Conservation (phyloP, 495 filamentous ascomycete species). For the Hyaloscypha variabilis region DNA sequence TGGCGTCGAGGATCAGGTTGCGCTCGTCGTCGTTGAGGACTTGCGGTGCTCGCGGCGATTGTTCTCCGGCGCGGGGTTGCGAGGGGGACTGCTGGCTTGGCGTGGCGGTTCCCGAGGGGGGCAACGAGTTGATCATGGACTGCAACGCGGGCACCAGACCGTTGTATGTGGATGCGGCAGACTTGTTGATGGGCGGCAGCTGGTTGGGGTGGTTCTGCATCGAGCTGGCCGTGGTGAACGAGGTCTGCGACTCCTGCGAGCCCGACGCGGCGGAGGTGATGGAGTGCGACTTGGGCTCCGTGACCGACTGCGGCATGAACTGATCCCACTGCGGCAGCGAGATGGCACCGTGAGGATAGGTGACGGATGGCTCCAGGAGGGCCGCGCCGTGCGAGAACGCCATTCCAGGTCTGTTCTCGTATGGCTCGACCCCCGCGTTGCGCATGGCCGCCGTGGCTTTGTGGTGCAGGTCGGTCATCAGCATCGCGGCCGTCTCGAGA, state of each 20-base stretch:
- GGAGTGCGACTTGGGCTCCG: conserved; percentile 69
- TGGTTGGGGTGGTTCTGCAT: conserved; percentile 58
- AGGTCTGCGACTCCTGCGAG: conserved; percentile 67
- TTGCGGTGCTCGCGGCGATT: conserved; percentile 58
- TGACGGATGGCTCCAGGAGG: conserved; percentile 69
- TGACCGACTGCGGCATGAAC: conserved; percentile 65
- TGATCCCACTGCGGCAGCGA: conserved; percentile 88
- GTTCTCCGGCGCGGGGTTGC: conserved; percentile 49
- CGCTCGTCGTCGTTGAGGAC: conserved; percentile 77
- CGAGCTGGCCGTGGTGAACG: conserved; percentile 57
- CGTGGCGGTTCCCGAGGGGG: conserved; percentile 71
- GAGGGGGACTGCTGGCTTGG: conserved; percentile 78
- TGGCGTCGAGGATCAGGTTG: conserved; percentile 80
- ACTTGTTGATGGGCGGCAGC: conserved; percentile 68
- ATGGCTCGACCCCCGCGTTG: conserved; percentile 48
- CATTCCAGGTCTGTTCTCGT: conserved; percentile 72
- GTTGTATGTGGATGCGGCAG: conserved; percentile 59
- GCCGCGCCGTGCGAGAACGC: conserved; percentile 70
- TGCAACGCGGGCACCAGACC: conserved; percentile 63
- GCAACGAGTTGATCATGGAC: conserved; percentile 69
- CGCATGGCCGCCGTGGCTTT: conserved; percentile 88
- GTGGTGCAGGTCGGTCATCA: conserved; percentile 98
- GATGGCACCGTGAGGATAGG: conserved; percentile 75
- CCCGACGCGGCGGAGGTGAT: conserved; percentile 62
- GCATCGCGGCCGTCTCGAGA: conserved; percentile 97